Percentiles rank a stretch among this genome's conserved stretches.
These are phyloP conservation scores for Ochetophila trinervis DNA, from an alignment of 306 rosid species.

Conservation along the genomic window DNA sequence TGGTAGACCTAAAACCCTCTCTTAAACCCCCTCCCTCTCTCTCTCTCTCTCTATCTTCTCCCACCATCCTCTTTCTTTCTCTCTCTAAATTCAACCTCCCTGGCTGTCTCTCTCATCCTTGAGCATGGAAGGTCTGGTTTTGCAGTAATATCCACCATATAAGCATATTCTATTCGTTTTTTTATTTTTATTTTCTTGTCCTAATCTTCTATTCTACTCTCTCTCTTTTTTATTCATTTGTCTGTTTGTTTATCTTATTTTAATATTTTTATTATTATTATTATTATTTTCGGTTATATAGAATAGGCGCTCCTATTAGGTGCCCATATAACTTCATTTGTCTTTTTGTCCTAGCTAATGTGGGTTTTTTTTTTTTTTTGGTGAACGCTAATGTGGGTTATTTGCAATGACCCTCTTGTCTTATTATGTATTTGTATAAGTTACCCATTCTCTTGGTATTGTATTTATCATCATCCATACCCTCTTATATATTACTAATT, in stretches of 20 bases:
- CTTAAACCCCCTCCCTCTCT: conserved; percentile 41
- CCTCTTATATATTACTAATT: background rate
- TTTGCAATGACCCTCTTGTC: conserved; percentile 26
- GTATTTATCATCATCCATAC: conserved; percentile 2
- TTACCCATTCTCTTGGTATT: conserved; percentile 5
- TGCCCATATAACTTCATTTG: conserved; percentile 41
- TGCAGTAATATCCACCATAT: conserved; percentile 44
- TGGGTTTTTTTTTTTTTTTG: conserved; percentile 15
- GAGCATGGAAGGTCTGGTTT: conserved; percentile 42
- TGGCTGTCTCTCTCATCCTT: conserved; percentile 37
- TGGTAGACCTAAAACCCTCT: conserved; percentile 54
- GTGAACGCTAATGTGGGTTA: conserved; percentile 3
- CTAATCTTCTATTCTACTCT: conserved; percentile 9
- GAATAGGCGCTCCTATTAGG: conserved; percentile 26
- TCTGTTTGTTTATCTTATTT: background rate
- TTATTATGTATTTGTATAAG: conserved; percentile 20
- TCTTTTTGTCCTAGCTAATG: conserved; percentile 33
- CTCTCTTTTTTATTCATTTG: background rate
- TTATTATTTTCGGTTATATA: background rate
- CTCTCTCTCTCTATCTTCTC: conserved; percentile 13
- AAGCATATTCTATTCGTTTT: conserved; percentile 27
- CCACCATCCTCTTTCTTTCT: conserved; percentile 3
- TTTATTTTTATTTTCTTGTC: conserved; percentile 13
- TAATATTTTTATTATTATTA: background rate
- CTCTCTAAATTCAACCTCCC: conserved; percentile 7